These are phyloP conservation scores for Umbelopsis isabellina DNA, from an alignment of 192 early-diverging fungal species.

Conservation along the genomic window DNA sequence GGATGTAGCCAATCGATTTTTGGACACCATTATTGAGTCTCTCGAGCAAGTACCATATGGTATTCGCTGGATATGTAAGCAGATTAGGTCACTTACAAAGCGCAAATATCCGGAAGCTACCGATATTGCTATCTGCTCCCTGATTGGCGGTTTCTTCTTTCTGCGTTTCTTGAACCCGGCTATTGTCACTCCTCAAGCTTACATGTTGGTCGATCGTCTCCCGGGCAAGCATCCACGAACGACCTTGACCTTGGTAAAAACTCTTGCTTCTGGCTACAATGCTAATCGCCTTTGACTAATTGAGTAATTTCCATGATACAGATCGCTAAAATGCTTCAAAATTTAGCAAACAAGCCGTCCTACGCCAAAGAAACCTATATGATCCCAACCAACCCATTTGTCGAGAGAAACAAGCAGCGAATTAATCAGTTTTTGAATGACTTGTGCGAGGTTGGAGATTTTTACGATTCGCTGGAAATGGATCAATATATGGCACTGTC, in stretches of 20 bases:
- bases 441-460: constrained; percentile 92
- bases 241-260: constrained; percentile 80
- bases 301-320: constrained; percentile 23
- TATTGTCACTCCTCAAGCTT: constrained; percentile 93
- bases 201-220: constrained; percentile 86
- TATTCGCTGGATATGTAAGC: constrained; percentile 98
- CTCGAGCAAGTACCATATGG: constrained; percentile 90
- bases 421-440: constrained; percentile 90
- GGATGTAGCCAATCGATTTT: constrained; percentile 84
- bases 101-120: constrained; percentile 90
- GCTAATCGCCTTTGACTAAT: background rate
- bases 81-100: constrained; percentile 92
- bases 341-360: constrained; percentile 91
- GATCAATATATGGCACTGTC: constrained; percentile 96
- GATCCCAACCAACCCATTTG: constrained; percentile 86
- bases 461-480: constrained; percentile 97
- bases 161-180: constrained; percentile 98
- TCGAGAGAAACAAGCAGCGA: constrained; percentile 83
- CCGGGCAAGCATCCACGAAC: constrained; percentile 81
- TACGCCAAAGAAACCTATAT: constrained; percentile 93
- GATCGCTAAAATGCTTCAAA: constrained; percentile 94
- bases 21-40: constrained; percentile 83
- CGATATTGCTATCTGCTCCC: constrained; percentile 87
- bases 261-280: background rate
- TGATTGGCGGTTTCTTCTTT: constrained; percentile 98